Evolutionary conservation across 352 stramenopile genomes (phyloP).

Genomic region (Pythium grandisporangium): DNA sequence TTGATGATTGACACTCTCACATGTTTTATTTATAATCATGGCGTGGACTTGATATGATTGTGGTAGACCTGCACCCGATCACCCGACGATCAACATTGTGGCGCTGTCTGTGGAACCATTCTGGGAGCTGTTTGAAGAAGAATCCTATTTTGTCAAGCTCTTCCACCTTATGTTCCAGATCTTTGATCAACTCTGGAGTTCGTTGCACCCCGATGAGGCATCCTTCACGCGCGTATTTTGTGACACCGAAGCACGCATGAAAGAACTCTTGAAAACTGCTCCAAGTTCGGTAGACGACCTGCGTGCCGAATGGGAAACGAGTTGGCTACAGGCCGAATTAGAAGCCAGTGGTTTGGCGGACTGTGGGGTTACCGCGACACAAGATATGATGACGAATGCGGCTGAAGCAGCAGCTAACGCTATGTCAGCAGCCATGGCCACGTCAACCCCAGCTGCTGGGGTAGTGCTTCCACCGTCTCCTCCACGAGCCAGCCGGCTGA

Average conservation of each 20-base stretch:
- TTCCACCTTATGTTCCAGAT: conserved; percentile 72
- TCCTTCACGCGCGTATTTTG: conserved; percentile 77
- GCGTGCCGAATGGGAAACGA: conserved; percentile 48
- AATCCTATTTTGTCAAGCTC: conserved; percentile 68
- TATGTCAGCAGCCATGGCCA: too few relatives aligned
- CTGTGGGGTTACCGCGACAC: conserved; percentile 4
- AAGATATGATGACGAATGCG: too few relatives aligned
- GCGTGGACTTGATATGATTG: conserved; percentile 2
- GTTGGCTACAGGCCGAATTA: conserved; percentile 25
- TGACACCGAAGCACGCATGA: conserved; percentile 55
- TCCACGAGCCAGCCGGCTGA: conserved; percentile 29
- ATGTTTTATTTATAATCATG: conserved; percentile 1
- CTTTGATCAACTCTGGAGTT: conserved; percentile 65
- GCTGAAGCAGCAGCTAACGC: too few relatives aligned
- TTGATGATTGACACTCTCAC: too few relatives aligned
- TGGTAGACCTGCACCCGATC: conserved; percentile 43
- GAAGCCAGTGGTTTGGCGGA: conserved; percentile 24
- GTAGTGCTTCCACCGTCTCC: conserved; percentile 25
- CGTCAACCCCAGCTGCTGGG: too few relatives aligned
- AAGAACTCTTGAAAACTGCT: conserved; percentile 58
- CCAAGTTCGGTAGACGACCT: conserved; percentile 57
- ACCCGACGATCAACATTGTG: conserved; percentile 65
- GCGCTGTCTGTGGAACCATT: conserved; percentile 71
- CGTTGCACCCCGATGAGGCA: conserved; percentile 43
- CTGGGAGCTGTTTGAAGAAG: conserved; percentile 79